Conservation (phyloP, 2,329 filamentous ascomycete genomes). For the Colletotrichum gloeosporioides region DNA sequence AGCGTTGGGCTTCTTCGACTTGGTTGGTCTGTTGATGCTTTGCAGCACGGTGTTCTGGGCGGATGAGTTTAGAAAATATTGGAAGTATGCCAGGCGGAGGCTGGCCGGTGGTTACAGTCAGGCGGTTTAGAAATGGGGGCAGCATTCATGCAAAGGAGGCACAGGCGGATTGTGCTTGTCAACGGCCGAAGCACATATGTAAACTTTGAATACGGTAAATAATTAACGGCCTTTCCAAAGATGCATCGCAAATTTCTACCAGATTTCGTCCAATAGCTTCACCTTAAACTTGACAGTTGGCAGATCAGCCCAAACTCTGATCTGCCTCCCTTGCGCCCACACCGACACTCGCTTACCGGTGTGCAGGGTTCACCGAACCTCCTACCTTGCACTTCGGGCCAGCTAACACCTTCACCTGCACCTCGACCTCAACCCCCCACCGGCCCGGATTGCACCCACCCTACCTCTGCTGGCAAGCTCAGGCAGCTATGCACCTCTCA, state of each 20-base stretch:
- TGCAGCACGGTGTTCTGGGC: slow-evolving; percentile 95
- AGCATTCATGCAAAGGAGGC: neutral
- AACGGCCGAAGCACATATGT: slow-evolving; percentile 11
- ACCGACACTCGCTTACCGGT: slow-evolving; percentile 22
- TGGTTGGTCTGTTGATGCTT: slow-evolving; percentile 74
- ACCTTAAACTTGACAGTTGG: neutral
- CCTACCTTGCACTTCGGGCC: slow-evolving; percentile 18
- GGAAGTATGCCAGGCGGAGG: slow-evolving; percentile 63
- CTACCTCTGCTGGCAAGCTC: slow-evolving; percentile 24
- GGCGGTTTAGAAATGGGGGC: slow-evolving; percentile 54
- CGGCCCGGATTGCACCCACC: slow-evolving; percentile 15
- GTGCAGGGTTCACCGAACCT: slow-evolving; percentile 15
- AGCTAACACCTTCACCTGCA: slow-evolving; percentile 21
- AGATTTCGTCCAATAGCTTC: neutral
- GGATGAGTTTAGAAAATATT: slow-evolving; percentile 88
- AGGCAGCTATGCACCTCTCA: slow-evolving; percentile 48
- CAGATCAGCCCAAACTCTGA: slow-evolving; percentile 5
- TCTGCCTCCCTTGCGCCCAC: slow-evolving; percentile 3
- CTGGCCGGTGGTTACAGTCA: slow-evolving; percentile 69
- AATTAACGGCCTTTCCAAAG: slow-evolving; percentile 11
- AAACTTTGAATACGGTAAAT: slow-evolving; percentile 14
- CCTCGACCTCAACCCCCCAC: slow-evolving; percentile 8
- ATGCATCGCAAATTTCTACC: neutral
- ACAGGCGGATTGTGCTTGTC: neutral
- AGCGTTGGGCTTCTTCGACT: slow-evolving; percentile 74